Percentiles rank a stretch among this genome's conserved stretches.
Conservation (phyloP, 176 grass and related monocot genomes). For the Avena atlantica region DNA sequence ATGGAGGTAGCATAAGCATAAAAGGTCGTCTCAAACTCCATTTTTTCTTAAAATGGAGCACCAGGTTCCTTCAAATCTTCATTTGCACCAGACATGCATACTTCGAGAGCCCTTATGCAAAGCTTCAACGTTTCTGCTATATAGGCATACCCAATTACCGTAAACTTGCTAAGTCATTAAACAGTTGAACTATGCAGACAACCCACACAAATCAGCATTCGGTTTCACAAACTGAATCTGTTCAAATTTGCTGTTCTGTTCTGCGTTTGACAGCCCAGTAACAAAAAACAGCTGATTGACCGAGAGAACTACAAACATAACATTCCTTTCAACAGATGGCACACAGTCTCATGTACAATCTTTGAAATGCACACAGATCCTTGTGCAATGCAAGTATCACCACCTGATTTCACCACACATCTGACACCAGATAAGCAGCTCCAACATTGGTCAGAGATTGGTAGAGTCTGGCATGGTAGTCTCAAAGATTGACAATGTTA, state of each 20-base stretch:
- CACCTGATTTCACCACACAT: constrained; percentile 13
- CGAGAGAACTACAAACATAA: not conserved
- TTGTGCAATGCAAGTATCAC: not conserved
- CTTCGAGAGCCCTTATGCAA: not conserved
- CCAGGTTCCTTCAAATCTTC: not conserved
- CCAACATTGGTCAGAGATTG: not conserved
- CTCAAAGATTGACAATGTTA: not conserved
- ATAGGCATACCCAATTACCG: not conserved
- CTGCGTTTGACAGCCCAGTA: not conserved
- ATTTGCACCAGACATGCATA: not conserved
- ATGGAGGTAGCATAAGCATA: not conserved
- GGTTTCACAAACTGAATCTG: not conserved
- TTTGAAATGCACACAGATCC: not conserved
- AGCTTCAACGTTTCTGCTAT: not conserved
- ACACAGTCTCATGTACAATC: not conserved
- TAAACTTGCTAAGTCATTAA: not conserved
- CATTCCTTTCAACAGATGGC: not conserved
- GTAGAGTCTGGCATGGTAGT: not conserved
- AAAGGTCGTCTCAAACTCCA: not conserved
- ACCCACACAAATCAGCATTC: not conserved
- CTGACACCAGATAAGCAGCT: constrained; percentile 1
- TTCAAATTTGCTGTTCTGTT: not conserved
- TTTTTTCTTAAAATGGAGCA: not conserved
- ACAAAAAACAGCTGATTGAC: not conserved
- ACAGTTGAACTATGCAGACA: not conserved